Evolutionary conservation across 495 filamentous ascomycete genomes (phyloP).

Genomic region (Aspergillus bertholletiae): DNA sequence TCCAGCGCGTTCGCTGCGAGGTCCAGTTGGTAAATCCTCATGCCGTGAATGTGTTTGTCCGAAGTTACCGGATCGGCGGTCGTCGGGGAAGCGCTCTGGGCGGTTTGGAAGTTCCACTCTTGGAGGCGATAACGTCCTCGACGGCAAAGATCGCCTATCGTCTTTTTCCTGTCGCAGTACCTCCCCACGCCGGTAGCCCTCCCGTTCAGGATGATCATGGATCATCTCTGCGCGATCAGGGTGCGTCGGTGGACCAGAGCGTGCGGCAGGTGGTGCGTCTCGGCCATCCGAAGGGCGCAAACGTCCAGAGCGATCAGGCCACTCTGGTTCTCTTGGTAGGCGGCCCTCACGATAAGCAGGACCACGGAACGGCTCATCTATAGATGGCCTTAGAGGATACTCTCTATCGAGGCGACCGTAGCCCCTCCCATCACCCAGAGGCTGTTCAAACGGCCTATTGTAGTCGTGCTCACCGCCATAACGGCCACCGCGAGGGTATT

Average conservation of each 20-base stretch:
- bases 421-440: conserved; percentile 23
- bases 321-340: conserved; percentile 30
- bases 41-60: conserved; percentile 18
- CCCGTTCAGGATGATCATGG: conserved; percentile 34
- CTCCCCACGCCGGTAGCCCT: conserved; percentile 34
- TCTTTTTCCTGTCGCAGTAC: conserved; percentile 32
- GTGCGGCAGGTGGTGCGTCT: conserved; percentile 10
- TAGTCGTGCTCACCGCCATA: conserved; percentile 35
- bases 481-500: conserved; percentile 34
- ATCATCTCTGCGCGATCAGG: conserved; percentile 36
- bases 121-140: conserved; percentile 27
- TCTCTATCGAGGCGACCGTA: conserved; percentile 37
- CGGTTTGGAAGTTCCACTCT: conserved; percentile 33
- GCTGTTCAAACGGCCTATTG: conserved; percentile 29
- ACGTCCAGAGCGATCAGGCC: conserved; percentile 37
- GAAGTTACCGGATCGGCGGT: conserved; percentile 28
- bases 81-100: conserved; percentile 34
- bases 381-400: conserved; percentile 26
- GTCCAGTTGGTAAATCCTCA: conserved; percentile 39
- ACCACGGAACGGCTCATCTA: conserved; percentile 42
- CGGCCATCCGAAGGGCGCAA: conserved; percentile 25
- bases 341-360: conserved; percentile 34
- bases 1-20: conserved; percentile 32
- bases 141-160: conserved; percentile 28
- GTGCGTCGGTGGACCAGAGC: conserved; percentile 22